These are phyloP conservation scores for Ammopiptanthus mongolicus DNA, from an alignment of 306 rosid species.

Conservation along the genomic window DNA sequence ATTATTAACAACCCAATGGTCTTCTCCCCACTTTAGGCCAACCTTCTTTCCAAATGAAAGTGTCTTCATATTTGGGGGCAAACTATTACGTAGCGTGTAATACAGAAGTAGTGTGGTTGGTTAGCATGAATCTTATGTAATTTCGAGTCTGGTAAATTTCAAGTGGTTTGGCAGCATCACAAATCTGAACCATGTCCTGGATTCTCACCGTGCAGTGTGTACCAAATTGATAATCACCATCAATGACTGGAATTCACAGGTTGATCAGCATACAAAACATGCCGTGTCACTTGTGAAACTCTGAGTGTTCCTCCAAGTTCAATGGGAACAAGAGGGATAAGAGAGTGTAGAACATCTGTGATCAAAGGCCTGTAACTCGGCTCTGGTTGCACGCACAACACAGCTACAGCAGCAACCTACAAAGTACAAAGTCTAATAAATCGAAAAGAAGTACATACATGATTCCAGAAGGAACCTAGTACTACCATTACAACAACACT, in stretches of 20 bases:
- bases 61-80: neutral
- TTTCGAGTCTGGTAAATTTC: too few species aligned
- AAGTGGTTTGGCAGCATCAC: neutral
- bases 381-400: constrained; percentile 93
- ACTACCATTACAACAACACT: neutral
- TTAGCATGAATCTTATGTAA: neutral
- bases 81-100: neutral
- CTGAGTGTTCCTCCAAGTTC: constrained; percentile 90
- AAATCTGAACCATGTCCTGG: neutral
- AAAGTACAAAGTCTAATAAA: neutral
- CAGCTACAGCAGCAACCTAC: constrained; percentile 96
- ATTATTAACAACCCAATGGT: constrained; percentile 11
- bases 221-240: neutral
- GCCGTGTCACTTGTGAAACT: constrained; percentile 29
- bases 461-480: neutral
- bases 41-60: neutral
- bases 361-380: constrained; percentile 87
- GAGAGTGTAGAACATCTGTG: constrained; percentile 87
- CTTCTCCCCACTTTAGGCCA: neutral
- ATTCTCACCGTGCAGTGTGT: neutral
- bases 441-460: neutral
- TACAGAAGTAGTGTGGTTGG: neutral
- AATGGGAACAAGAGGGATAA: constrained; percentile 75
- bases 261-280: neutral
- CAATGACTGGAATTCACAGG: neutral